A percentile compares a stretch with the other conserved stretches of the same genome.
These are phyloP conservation scores for Yarrowia yakushimensis DNA, from an alignment of 805 yeast species.

Conservation along the genomic window DNA sequence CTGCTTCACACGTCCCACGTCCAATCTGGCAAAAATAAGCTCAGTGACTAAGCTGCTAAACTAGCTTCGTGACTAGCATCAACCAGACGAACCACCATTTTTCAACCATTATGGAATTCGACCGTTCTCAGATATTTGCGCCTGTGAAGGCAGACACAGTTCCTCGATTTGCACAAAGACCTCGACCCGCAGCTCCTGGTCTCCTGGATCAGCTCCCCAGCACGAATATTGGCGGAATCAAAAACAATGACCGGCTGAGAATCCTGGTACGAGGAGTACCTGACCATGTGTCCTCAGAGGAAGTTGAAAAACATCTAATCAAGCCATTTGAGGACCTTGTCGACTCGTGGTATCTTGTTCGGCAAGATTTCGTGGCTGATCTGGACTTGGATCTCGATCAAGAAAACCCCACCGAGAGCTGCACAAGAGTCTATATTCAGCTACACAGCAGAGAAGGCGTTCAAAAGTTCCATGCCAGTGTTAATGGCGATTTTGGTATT, in stretches of 20 bases:
- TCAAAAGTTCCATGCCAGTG: background rate
- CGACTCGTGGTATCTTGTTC: conserved; percentile 14
- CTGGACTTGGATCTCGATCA: conserved; percentile 3
- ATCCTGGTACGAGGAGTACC: conserved; percentile 3
- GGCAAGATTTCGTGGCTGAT: conserved; percentile 4
- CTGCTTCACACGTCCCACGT: too few relatives aligned
- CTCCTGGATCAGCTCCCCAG: conserved; percentile 15
- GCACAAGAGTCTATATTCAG: background rate
- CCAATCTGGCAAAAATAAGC: background rate
- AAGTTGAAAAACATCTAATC: background rate
- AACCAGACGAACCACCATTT: background rate
- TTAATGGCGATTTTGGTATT: background rate
- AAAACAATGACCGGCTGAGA: conserved; percentile 1
- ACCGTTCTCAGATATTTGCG: conserved; percentile 2
- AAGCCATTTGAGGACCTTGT: background rate
- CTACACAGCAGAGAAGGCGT: background rate
- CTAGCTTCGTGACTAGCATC: background rate
- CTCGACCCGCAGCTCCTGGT: conserved; percentile 4
- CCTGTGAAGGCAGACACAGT: background rate
- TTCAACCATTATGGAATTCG: conserved; percentile 25
- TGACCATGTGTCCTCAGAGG: background rate
- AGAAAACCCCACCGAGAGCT: background rate
- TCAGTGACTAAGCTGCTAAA: background rate
- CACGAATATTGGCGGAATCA: background rate
- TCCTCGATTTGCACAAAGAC: conserved; percentile 8